Conservation (phyloP, 2,329 filamentous ascomycete species). For the Exophiala oligosperma region DNA sequence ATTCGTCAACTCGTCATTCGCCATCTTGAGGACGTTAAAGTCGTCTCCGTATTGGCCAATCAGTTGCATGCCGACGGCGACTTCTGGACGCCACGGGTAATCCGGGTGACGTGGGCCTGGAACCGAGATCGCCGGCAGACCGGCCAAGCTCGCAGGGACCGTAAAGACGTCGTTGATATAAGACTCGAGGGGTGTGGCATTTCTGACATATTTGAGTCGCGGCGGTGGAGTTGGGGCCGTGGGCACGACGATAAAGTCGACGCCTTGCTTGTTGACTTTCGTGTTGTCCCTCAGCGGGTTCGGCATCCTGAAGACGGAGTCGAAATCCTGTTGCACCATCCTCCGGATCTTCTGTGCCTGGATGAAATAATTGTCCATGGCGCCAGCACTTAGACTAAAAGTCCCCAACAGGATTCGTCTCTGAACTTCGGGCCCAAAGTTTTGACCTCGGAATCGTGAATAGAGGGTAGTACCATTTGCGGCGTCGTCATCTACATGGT, state of each 20-base stretch:
- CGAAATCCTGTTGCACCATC: conserved; percentile 82
- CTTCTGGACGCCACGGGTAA: conserved; percentile 21
- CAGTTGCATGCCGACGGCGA: conserved; percentile 44
- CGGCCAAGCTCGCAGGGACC: conserved; percentile 89
- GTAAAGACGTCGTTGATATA: conserved; percentile 97
- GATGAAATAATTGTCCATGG: conserved; percentile 95
- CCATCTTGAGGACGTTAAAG: conserved; percentile 24
- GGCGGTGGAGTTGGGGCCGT: conserved; percentile 80
- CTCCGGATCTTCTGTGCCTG: conserved; percentile 86
- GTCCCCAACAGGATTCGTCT: conserved; percentile 85
- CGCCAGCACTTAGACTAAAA: conserved; percentile 84
- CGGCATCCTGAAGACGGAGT: conserved; percentile 67
- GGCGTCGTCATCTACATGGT: conserved; percentile 50
- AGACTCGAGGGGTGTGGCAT: conserved; percentile 59
- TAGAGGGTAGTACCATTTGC: conserved; percentile 65
- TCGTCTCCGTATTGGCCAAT: conserved; percentile 52
- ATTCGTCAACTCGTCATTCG: conserved; percentile 14
- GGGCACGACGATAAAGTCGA: conserved; percentile 85
- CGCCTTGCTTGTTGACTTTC: conserved; percentile 52
- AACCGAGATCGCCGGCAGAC: conserved; percentile 83
- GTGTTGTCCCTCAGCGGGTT: conserved; percentile 61
- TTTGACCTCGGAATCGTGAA: conserved; percentile 68
- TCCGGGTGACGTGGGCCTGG: conserved; percentile 53
- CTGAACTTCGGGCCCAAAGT: conserved; percentile 82
- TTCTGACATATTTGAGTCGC: conserved; percentile 56